Percentiles rank a stretch among this genome's conserved stretches.
These are phyloP conservation scores for Aspergillus neoniger DNA, from an alignment of 2,329 filamentous ascomycete species.

Conservation along the genomic window DNA sequence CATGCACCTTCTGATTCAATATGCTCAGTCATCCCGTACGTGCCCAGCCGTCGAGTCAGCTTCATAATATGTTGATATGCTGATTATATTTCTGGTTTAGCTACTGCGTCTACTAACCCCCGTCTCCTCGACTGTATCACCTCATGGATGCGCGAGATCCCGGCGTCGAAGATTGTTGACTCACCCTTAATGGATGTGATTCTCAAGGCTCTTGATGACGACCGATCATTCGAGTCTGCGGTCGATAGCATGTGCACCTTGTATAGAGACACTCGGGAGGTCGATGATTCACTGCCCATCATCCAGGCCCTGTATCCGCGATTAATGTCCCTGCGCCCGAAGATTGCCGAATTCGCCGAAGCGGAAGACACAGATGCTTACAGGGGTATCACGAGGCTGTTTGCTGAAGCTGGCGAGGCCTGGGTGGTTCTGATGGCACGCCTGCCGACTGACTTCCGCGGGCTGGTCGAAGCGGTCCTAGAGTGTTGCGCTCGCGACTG, in stretches of 20 bases:
- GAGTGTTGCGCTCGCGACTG: conserved; percentile 86
- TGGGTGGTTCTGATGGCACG: conserved; percentile 93
- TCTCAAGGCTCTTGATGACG: conserved; percentile 72
- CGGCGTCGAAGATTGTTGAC: conserved; percentile 76
- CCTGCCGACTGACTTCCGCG: conserved; percentile 76
- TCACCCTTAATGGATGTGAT: conserved; percentile 82
- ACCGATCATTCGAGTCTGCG: conserved; percentile 79
- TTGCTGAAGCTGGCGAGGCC: conserved; percentile 88
- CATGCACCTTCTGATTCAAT: conserved; percentile 81
- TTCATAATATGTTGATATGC: conserved; percentile 5
- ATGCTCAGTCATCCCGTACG: conserved; percentile 84
- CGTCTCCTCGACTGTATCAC: conserved; percentile 93
- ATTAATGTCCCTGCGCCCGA: conserved; percentile 73
- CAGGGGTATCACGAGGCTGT: conserved; percentile 85
- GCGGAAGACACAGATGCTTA: conserved; percentile 83
- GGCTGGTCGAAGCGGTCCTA: conserved; percentile 85
- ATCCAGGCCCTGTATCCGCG: conserved; percentile 83
- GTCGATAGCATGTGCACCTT: conserved; percentile 92
- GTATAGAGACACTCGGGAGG: conserved; percentile 87
- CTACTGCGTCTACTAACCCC: conserved; percentile 77
- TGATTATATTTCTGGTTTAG: conserved; percentile 47
- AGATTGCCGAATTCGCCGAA: conserved; percentile 72
- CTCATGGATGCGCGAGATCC: conserved; percentile 93
- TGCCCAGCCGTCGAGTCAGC: conserved; percentile 6
- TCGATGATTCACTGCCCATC: conserved; percentile 81